phyloP scores from a whole-genome alignment of 306 rosid genomes.

The Corylus americana region DNA sequence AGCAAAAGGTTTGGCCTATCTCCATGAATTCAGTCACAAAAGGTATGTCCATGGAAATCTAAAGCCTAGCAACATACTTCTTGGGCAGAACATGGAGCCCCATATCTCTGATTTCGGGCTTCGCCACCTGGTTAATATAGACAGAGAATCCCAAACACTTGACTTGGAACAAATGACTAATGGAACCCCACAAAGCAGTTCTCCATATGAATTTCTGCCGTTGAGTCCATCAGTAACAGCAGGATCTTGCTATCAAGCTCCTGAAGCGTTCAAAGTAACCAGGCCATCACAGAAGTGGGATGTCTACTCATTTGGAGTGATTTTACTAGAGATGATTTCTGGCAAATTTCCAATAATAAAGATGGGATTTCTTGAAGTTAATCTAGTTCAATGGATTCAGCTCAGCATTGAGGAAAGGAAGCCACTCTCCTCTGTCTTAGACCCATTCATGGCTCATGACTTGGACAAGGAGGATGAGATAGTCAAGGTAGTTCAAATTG shows the following conservation, averaged over 20 bases:
- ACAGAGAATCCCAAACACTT: conserved; percentile 45
- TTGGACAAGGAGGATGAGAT: conserved; percentile 47
- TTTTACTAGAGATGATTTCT: conserved; percentile 48
- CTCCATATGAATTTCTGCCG: conserved; percentile 33
- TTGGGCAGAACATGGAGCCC: conserved; percentile 55
- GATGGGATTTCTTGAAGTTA: conserved; percentile 46
- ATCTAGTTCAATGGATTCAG: conserved; percentile 58
- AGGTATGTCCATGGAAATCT: conserved; percentile 59
- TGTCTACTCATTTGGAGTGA: conserved; percentile 53
- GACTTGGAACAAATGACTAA: background rate
- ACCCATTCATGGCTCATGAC: conserved; percentile 43
- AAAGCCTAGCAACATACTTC: conserved; percentile 52
- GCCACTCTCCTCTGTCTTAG: conserved; percentile 43
- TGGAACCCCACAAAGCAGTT: conserved; percentile 26
- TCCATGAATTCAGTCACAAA: conserved; percentile 59
- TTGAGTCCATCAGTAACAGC: conserved; percentile 20
- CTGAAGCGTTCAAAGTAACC: conserved; percentile 46
- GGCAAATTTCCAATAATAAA: conserved; percentile 50
- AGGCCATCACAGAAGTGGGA: conserved; percentile 69
- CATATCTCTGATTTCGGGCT: conserved; percentile 58
- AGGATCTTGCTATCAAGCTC: conserved; percentile 54
- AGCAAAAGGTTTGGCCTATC: conserved; percentile 55
- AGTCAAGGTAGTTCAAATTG: conserved; percentile 42
- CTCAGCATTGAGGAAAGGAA: conserved; percentile 54
- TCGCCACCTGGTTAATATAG: conserved; percentile 47